phyloP scores from a whole-genome alignment of 106 monocot species.

The Vanilla planifolia region DNA sequence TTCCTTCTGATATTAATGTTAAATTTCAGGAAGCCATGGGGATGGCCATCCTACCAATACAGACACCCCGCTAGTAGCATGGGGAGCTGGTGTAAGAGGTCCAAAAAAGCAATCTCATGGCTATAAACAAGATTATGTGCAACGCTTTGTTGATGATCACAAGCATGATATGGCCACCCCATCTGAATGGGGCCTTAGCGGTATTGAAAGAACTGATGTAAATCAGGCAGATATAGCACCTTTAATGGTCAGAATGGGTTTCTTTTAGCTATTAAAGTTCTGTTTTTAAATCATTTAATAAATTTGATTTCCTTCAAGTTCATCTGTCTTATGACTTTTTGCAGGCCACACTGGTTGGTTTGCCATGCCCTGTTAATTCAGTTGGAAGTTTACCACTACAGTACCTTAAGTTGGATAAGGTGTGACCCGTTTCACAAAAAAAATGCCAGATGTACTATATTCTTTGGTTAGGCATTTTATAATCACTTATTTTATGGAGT shows the following conservation, averaged over 20 bases:
- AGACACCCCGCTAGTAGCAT: conserved; percentile 85
- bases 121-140: conserved; percentile 41
- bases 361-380: conserved; percentile 92
- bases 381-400: conserved; percentile 72
- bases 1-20: background rate
- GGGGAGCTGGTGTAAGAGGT: conserved; percentile 79
- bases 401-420: conserved; percentile 68
- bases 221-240: conserved; percentile 97
- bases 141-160: conserved; percentile 78
- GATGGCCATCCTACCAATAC: conserved; percentile 95
- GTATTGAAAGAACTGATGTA: conserved; percentile 76
- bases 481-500: background rate
- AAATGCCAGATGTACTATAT: background rate
- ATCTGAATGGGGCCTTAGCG: conserved; percentile 50
- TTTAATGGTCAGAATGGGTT: conserved; percentile 56
- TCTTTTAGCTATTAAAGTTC: background rate
- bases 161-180: conserved; percentile 75
- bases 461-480: background rate
- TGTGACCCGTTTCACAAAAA: conserved; percentile 18
- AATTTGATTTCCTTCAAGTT: conserved; percentile 5
- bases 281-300: background rate
- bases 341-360: conserved; percentile 86
- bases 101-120: conserved; percentile 35
- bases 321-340: conserved; percentile 5
- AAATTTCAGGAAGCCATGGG: conserved; percentile 82